Evolutionary conservation across 768 basidiomycete species (phyloP).

Genomic region (Tylopilus vinaceipallidus): DNA sequence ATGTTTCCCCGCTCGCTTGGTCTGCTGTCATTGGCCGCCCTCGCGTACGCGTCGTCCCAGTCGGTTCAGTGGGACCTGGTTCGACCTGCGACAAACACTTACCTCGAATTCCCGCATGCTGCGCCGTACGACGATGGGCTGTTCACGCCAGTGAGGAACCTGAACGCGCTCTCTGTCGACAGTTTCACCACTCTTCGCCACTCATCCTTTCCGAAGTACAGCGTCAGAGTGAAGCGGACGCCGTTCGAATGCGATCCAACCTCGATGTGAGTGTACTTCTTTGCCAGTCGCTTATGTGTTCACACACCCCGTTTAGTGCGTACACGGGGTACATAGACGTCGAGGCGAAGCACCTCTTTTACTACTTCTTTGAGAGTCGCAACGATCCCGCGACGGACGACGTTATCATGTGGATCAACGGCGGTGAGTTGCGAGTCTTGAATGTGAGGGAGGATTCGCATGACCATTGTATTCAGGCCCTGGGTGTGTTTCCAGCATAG

Average conservation of each 20-base stretch:
- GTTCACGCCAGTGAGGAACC: conserved; percentile 32
- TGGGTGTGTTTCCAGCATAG: conserved; percentile 54
- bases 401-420: conserved; percentile 53
- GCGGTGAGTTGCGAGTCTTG: conserved; percentile 41
- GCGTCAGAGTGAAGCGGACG: conserved; percentile 41
- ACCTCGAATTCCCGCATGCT: background rate
- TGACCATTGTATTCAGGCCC: conserved; percentile 34
- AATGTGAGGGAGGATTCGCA: background rate
- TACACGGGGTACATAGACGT: conserved; percentile 69
- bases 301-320: conserved; percentile 37
- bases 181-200: conserved; percentile 39
- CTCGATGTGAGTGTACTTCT: conserved; percentile 28
- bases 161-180: conserved; percentile 24
- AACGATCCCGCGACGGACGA: conserved; percentile 52
- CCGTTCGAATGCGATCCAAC: conserved; percentile 17
- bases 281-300: background rate
- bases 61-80: conserved; percentile 12
- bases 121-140: conserved; percentile 21
- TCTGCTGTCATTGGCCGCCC: too few relatives aligned
- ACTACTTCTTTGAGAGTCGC: conserved; percentile 74
- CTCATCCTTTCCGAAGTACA: conserved; percentile 41
- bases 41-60: conserved; percentile 20
- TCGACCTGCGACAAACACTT: background rate
- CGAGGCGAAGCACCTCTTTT: conserved; percentile 60
- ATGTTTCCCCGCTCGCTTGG: too few relatives aligned